Base-by-base conservation (phyloP, 257 asterid genomes). In the Solanum microdontum region DNA sequence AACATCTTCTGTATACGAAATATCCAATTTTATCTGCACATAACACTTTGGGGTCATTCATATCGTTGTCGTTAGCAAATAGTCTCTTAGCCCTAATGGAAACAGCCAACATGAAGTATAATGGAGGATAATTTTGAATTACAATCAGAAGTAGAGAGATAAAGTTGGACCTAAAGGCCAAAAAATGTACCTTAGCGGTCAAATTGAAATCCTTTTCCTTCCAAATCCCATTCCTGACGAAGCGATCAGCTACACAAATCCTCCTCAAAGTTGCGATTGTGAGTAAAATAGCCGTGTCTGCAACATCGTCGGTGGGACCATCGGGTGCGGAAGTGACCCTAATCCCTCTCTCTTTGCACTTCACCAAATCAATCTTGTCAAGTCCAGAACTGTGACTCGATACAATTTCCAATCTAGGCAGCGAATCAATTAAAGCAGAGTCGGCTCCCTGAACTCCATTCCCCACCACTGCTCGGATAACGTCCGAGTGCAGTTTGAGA, bases 341-440 rank as follows among this genome's bases (percentile, higher is more conserved):
- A 48, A 94, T 94, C 30, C 95, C 95, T 91, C 87, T 94, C 85
- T 87, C 90, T 82, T 88, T 90, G 83, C 95, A 94, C 92, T 89
- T 93, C 4, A 68, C 90, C 86, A 94, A 82, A 84, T 93, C 95
- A 43, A 92, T 93, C 88, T 94, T 91, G 66, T 93, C 97, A 73
- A 93, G 90, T 12, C 97, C 97, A 48, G 94, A 89, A 87, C 97
- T 92, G 80, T 91, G 94, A 75, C 92, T 94, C 37, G 93, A 90
- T 58, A 93, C 88, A 77, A 94, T 91, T 89, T 94, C 92, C 66
- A 94, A 87, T 39, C 82, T 87, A 9, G 94, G 97, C 3, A 94
- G 91, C 79, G 92, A 88, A 58, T 94, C 93, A 72, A 94, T 94
- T 72, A 94, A 84, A 75, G 79, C 92, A 5, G 95, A 83, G 80